Evolutionary conservation across 1,284 basidiomycete species (phyloP).

Genomic region (Gomphus sp.): DNA sequence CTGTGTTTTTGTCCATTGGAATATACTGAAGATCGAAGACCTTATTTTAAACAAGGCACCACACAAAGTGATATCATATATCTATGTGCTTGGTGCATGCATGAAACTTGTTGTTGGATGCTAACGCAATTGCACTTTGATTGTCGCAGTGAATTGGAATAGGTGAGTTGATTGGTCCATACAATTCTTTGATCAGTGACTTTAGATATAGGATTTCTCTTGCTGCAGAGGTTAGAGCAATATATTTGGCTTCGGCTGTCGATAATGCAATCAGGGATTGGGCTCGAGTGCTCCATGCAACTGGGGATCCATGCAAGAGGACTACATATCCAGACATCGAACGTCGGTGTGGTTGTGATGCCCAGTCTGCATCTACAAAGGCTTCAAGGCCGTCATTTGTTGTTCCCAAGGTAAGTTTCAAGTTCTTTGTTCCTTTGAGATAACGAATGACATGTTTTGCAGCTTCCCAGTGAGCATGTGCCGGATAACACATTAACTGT

Average conservation of each 20-base stretch:
- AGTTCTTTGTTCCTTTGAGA: conserved; percentile 21
- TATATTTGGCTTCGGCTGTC: conserved; percentile 28
- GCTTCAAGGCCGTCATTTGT: not conserved
- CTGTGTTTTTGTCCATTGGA: no score
- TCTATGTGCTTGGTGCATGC: conserved; percentile 23
- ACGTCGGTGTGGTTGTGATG: not conserved
- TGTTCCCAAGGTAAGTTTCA: not conserved
- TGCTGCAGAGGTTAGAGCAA: conserved; percentile 20
- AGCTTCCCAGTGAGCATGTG: not conserved
- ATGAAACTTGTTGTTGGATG: conserved; percentile 17
- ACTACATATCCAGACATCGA: conserved; percentile 14
- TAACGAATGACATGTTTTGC: conserved; percentile 20
- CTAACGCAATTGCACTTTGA: conserved; percentile 16
- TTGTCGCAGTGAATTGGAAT: conserved; percentile 17
- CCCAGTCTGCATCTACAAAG: not conserved
- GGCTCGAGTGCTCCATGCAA: conserved; percentile 23
- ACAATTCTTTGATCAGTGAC: not conserved
- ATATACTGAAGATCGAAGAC: no score
- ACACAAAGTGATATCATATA: conserved; percentile 19
- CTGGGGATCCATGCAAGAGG: conserved; percentile 13
- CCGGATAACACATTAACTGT: not conserved
- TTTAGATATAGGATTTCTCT: conserved; percentile 18
- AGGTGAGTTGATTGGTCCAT: not conserved
- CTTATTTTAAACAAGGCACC: no score
- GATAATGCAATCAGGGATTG: conserved; percentile 23